A percentile compares a stretch with the other conserved stretches of the same genome.
Evolutionary conservation across 805 yeast genomes (phyloP).

Genomic region (Nakazawaea sp.): DNA sequence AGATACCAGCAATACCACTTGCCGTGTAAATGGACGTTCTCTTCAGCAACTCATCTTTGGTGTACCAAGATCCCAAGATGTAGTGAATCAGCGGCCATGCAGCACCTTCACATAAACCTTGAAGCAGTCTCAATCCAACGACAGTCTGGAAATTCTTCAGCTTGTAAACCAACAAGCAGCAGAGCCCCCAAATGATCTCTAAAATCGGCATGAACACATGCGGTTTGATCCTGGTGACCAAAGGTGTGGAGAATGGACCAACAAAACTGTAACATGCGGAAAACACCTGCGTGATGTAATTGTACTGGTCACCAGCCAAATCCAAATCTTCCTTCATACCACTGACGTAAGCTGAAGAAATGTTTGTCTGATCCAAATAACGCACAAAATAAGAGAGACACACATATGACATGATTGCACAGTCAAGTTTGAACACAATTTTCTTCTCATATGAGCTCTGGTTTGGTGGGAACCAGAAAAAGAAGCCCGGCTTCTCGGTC

Average conservation of each 20-base stretch:
- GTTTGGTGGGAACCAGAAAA: slow-evolving; percentile 5
- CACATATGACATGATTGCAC: slow-evolving; percentile 46
- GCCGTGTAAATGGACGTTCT: slow-evolving; percentile 58
- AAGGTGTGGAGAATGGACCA: slow-evolving; percentile 56
- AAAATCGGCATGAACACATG: slow-evolving; percentile 43
- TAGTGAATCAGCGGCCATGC: slow-evolving; percentile 58
- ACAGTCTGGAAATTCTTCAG: slow-evolving; percentile 43
- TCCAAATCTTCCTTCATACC: slow-evolving; percentile 52
- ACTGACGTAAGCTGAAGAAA: slow-evolving; percentile 59
- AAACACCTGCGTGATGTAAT: slow-evolving; percentile 50
- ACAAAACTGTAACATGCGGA: slow-evolving; percentile 53
- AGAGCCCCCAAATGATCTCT: slow-evolving; percentile 64
- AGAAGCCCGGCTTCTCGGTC: background rate
- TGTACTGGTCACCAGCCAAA: slow-evolving; percentile 50
- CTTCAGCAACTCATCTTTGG: slow-evolving; percentile 48
- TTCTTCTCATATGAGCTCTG: slow-evolving; percentile 3
- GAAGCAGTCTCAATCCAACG: slow-evolving; percentile 56
- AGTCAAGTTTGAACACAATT: slow-evolving; percentile 46
- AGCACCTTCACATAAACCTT: slow-evolving; percentile 66
- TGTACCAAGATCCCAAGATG: slow-evolving; percentile 51
- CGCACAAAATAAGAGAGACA: slow-evolving; percentile 65
- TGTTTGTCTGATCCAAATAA: slow-evolving; percentile 53
- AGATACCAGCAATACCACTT: slow-evolving; percentile 56
- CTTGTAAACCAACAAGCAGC: slow-evolving; percentile 50
- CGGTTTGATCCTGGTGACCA: slow-evolving; percentile 50